Conservation (phyloP, 2,329 filamentous ascomycete genomes). For the Coniochaeta prunicola region DNA sequence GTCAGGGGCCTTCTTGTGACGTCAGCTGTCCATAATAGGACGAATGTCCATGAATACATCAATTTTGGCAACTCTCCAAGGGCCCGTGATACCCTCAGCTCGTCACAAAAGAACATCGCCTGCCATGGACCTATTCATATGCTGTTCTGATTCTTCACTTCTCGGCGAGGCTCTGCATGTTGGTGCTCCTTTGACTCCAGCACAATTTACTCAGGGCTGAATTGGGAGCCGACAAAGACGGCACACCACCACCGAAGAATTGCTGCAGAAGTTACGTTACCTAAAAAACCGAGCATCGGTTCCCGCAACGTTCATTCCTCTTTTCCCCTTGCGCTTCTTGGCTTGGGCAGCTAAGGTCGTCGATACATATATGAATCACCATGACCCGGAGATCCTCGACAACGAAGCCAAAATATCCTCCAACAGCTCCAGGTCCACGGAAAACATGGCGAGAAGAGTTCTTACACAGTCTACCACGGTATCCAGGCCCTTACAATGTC, state of each 20-base stretch:
- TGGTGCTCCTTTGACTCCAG: too few relatives aligned
- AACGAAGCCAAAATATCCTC: background rate
- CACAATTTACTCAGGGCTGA: background rate
- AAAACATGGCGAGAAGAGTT: slow-evolving; percentile 28
- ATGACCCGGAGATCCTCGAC: background rate
- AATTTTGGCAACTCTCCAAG: background rate
- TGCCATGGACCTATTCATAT: too few relatives aligned
- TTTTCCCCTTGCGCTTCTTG: background rate
- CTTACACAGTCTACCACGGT: slow-evolving; percentile 46
- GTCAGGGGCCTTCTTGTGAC: background rate
- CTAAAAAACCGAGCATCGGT: background rate
- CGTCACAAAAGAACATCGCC: background rate
- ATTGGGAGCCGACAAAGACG: background rate
- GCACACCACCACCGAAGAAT: background rate
- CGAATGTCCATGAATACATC: too few relatives aligned
- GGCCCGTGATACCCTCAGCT: background rate
- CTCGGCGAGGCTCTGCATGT: too few relatives aligned
- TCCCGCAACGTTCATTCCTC: background rate
- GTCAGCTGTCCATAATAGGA: background rate
- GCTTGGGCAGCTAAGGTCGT: background rate
- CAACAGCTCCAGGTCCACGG: slow-evolving; percentile 18
- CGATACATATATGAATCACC: background rate
- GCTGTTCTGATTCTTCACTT: too few relatives aligned
- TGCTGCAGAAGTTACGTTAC: background rate
- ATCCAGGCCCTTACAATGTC: slow-evolving; percentile 59